These are phyloP conservation scores for Phytophthora agathidicida DNA, from an alignment of 352 stramenopile genomes.

Conservation along the genomic window DNA sequence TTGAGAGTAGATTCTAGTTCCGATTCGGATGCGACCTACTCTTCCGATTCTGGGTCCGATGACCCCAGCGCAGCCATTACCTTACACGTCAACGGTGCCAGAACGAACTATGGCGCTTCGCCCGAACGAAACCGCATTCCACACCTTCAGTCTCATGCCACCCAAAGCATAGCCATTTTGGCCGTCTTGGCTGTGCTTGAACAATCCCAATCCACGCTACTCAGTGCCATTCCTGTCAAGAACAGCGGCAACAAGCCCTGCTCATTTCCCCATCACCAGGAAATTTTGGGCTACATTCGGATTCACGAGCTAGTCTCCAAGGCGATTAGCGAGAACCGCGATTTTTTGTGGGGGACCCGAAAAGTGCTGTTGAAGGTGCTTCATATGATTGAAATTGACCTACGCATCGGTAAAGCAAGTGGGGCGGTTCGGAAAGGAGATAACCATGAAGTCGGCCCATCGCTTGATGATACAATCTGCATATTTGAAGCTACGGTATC, in stretches of 20 bases:
- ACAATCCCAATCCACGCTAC: slow-evolving; percentile 40
- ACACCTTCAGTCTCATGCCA: slow-evolving; percentile 40
- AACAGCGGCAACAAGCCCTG: not conserved
- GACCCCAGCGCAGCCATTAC: slow-evolving; percentile 2
- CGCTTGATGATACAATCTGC: slow-evolving; percentile 6
- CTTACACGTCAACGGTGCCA: not conserved
- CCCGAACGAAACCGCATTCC: slow-evolving; percentile 31
- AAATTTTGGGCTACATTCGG: slow-evolving; percentile 38
- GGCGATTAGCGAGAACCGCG: slow-evolving; percentile 34
- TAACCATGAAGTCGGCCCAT: not conserved
- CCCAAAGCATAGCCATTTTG: slow-evolving; percentile 40
- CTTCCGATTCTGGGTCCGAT: slow-evolving; percentile 27
- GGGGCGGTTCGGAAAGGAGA: slow-evolving; percentile 21
- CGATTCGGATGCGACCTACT: slow-evolving; percentile 29
- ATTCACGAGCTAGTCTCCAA: slow-evolving; percentile 39
- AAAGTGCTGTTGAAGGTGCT: slow-evolving; percentile 53
- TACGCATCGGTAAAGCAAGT: slow-evolving; percentile 53
- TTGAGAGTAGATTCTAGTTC: slow-evolving; percentile 24
- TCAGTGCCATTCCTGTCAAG: slow-evolving; percentile 25
- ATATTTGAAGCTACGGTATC: slow-evolving; percentile 36
- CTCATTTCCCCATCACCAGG: slow-evolving; percentile 32
- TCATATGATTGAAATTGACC: slow-evolving; percentile 46
- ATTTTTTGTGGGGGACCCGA: slow-evolving; percentile 43
- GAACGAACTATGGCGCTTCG: not conserved
- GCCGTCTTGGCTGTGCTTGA: slow-evolving; percentile 46